Evolutionary conservation across 805 yeast genomes (phyloP), one percentile per base, ranked within the genome.

Genomic region (Isabelozyma rhagii): DNA sequence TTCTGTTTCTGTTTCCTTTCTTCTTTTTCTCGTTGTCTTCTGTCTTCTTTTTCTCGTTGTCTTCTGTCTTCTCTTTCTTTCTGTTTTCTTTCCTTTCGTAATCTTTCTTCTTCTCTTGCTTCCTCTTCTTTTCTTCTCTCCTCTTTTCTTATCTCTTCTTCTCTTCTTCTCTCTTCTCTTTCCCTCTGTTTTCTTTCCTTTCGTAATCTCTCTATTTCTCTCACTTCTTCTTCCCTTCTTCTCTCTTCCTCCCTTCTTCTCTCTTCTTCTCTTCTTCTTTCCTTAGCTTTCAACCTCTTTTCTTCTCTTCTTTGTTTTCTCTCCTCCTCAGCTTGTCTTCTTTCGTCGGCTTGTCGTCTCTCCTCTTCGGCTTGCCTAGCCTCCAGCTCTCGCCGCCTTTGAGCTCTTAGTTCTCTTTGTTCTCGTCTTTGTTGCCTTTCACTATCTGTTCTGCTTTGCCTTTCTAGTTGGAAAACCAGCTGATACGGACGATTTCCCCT

Each of bases 331-430:
- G 31, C 47, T 28, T 21, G 31, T 47, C 40, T 8, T 11, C 38
- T 45, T 13, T 17, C 39, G 5, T 21, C 39, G 31, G 47, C 44
- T 13, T 17, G 43, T 13, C 18, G 43, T 40, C 15, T 40, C 13
- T 18, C 43, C 3, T 39, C 41, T 34, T 45, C 50, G 11, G 14
- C 17, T 40, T 38, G 39, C 43, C 45, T 41, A 15, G 43, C 43
- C 43, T 15, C 43, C 47, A 11, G 39, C 44, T 42, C 47, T 45
- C 39, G 38, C 47, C 43, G 43, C 10, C 15, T 18, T 40, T 40
- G 43, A 18, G 17, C 17, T 15, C 18, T 40, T 18, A 6, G 13
- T 40, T 18, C 18, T 41, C 44, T 48, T 50, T 17, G 42, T 34
- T 15, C 36, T 28, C 44, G 44, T 31, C 27, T 21, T 8, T 14